phyloP scores from a whole-genome alignment of 352 stramenopile genomes.

The Phytophthora aleatoria region DNA sequence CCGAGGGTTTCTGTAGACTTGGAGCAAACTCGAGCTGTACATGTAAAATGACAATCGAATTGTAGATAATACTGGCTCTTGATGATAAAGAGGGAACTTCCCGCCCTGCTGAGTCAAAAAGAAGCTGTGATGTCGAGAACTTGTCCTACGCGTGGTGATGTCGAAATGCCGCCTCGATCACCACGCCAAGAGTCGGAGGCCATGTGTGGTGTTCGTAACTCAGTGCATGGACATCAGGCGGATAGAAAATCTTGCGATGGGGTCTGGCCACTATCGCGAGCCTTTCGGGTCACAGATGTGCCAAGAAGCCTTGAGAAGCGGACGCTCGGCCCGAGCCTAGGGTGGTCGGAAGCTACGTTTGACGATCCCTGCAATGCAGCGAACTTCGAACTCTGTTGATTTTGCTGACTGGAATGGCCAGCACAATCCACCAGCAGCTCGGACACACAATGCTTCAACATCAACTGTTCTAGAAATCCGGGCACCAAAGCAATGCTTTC shows the following conservation, averaged over 20 bases:
- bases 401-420: slow-evolving; percentile 10
- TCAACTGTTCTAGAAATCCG: slow-evolving; percentile 13
- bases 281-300: slow-evolving; percentile 6
- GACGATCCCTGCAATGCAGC: slow-evolving; percentile 8
- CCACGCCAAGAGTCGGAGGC: slow-evolving; percentile 15
- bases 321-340: background rate
- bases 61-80: slow-evolving; percentile 8
- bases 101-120: slow-evolving; percentile 12
- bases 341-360: slow-evolving; percentile 8
- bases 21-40: background rate
- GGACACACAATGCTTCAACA: slow-evolving; percentile 13
- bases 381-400: slow-evolving; percentile 14
- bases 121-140: slow-evolving; percentile 1
- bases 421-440: slow-evolving; percentile 27
- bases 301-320: slow-evolving; percentile 1
- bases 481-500: background rate
- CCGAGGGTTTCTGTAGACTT: slow-evolving; percentile 11
- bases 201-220: slow-evolving; percentile 20
- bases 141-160: slow-evolving; percentile 3
- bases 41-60: background rate
- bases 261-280: slow-evolving; percentile 4
- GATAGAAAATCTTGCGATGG: slow-evolving; percentile 26
- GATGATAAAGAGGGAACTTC: slow-evolving; percentile 1
- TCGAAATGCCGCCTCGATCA: background rate
- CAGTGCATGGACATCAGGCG: slow-evolving; percentile 2